Evolutionary conservation across 495 filamentous ascomycete species (phyloP), one percentile per base, ranked within the genome.

Genomic region (Xylaria longipes): DNA sequence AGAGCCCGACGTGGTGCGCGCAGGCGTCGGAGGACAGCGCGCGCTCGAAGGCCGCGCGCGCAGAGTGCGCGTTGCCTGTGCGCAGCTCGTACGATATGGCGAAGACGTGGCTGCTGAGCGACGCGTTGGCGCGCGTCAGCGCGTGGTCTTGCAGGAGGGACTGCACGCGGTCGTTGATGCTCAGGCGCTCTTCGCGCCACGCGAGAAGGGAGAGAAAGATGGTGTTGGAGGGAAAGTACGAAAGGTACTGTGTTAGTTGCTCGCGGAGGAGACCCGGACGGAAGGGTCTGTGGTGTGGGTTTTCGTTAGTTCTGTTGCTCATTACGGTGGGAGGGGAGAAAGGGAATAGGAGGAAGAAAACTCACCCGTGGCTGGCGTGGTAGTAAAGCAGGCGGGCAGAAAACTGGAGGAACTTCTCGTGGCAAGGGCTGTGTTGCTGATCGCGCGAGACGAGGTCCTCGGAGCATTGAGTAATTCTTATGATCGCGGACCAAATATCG

Each of bases 161-260:
- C 27, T 92, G 88, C 50, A 96, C 86, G 43, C 91, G 91, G 73
- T 95, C 91, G 69, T 92, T 86, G 70, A 97, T 87, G 43, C 87
- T 88, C 25, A 92, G 84, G 6, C 89, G 85, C 17, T 88, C 80
- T 74, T 93, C 89, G 74, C 91, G 89, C 90, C 90, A 94, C 12
- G 87, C 84, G 77, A 90, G 91, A 17, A 95, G 82, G 20, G 87
- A 82, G 63, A 95, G 86, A 72, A 97, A 91, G 45, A 94, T 86
- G 1, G 91, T 93, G 82, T 97, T 97, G 37, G 86, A 82, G 0
- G 94, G 94, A 79, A 92, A 97, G 14, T 83, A 74, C 5, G 71
- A 65, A 39, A 96, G 80, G 71, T 89, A 91, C 35, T 87, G 77
- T 7, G 81, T 73, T 3, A 97, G 83, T 5, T 88, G 76, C 25